Evolutionary conservation across 192 early-diverging fungal genomes (phyloP), one percentile per base, ranked within the genome.

Genomic region (Rhizoclosmatium sp.): DNA sequence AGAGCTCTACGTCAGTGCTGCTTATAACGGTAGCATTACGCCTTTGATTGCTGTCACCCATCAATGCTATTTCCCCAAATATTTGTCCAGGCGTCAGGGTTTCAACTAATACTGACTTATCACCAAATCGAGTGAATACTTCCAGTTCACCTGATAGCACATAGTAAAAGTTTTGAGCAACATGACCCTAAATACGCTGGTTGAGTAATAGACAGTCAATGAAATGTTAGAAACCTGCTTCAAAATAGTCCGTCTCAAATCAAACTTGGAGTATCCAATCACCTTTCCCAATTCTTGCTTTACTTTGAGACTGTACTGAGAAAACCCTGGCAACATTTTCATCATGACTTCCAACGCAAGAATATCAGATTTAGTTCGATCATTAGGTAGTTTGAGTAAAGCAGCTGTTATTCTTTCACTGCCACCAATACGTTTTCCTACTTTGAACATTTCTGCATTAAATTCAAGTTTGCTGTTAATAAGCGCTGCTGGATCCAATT

Each of bases 121-220:
- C 4, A 40, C 54, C 69, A 21, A 56, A 7, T 56, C 21, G 14
- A 49, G 39, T 56, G 14, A 10, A 56, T 3, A 71, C 51, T 23
- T 58, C 54, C 21, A 71, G 21, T 14, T 56, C 16, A 54, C 69
- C 69, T 12, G 47, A 39, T 21, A 71, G 47, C 21, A 71, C 40
- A 47, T 31, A 56, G 0, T 71, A 71, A 58, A 71, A 71, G 45
- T 56, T 71, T 21, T 56, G 47, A 54, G 69, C 69, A 31, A 56
- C 48, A 56, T 71, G 69, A 41, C 69, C 69, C 51, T 69, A 12
- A 54, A 12, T 54, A 16, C 51, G 51, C 5, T 12, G 16, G 16
- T 0, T 12, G 14, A 54, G 16, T 54, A 12, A 54, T 54, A 16
- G 9, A 54, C 14, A 54, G 5, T 12, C 51, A 54, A 54, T 54